These are phyloP conservation scores for Aspergillus pseudoglaucus DNA, from an alignment of 2,329 filamentous ascomycete genomes.

Conservation along the genomic window DNA sequence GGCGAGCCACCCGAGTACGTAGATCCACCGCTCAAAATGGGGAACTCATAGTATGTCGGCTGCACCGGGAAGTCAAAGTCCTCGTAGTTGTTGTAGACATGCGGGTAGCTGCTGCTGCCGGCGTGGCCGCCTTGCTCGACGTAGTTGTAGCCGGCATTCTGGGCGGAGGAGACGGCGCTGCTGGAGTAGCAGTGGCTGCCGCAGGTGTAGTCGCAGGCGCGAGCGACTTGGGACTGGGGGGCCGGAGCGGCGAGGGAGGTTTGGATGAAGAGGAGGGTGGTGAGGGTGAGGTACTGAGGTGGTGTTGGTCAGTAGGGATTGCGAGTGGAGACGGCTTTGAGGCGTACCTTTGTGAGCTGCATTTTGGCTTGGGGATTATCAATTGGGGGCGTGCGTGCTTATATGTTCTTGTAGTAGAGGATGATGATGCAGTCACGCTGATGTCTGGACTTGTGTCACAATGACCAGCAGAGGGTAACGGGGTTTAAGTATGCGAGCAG, in stretches of 20 bases:
- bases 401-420: not conserved
- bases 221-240: constrained; percentile 26
- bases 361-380: constrained; percentile 10
- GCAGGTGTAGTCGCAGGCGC: constrained; percentile 48
- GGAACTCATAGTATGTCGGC: constrained; percentile 60
- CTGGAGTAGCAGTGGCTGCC: constrained; percentile 49
- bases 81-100: constrained; percentile 57
- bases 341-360: constrained; percentile 19
- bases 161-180: constrained; percentile 45
- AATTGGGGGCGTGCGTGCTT: not conserved
- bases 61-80: constrained; percentile 53
- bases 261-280: constrained; percentile 16
- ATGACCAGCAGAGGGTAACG: no score
- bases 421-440: no score
- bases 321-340: not conserved
- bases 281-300: constrained; percentile 1
- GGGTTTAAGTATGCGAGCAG: no score
- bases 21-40: constrained; percentile 44
- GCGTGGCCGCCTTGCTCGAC: constrained; percentile 34
- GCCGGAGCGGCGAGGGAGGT: constrained; percentile 20
- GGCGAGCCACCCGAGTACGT: constrained; percentile 56
- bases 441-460: not conserved
- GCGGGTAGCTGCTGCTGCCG: constrained; percentile 46
- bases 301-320: not conserved
- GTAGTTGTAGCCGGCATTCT: constrained; percentile 47